Base-by-base conservation (phyloP, 1,139 yeast species). In the Diutina ranongensis region DNA sequence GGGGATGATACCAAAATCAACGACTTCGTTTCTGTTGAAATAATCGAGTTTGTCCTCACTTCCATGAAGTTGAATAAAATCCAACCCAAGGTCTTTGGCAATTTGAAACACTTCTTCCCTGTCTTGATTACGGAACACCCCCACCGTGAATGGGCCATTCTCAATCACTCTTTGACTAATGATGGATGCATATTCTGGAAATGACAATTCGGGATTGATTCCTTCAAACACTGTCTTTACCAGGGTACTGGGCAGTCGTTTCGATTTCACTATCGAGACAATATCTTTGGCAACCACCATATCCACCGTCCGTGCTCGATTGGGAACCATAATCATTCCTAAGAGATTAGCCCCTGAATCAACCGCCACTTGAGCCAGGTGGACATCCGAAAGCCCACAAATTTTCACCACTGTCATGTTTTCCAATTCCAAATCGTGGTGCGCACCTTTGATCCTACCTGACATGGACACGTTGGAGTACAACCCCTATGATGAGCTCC, bases 21-120 rank as follows among this genome's bases (percentile, higher is more conserved):
- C 7, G 7, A 55, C 50, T 1, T 68, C 63, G 12, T 81, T 63
- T 46, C 58, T 51, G 0, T 59, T 52, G 12, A 74, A 62, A 67
- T 72, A 86, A 44, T 68, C 78, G 13, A 63, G 52, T 50, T 82
- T 67, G 40, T 83, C 74, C 60, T 92, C 97, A 41, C 76, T 72
- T 1, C 98, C 98, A 61, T 92, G 98, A 10, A 92, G 64, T 59
- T 92, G 98, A 1, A 92, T 83, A 33, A 87, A 68, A 61, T 89
- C 97, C 13, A 88, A 59, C 0, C 67, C 65, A 22, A 81, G 62
- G 9, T 70, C 71, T 1, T 64, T 56, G 5, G 78, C 78, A 1
- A 72, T 56, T 9, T 55, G 50, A 34, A 71, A 60, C 0, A 89
- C 83, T 18, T 82, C 83, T 2, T 75, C 80, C 1, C 82, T 55